Evolutionary conservation across 2,329 filamentous ascomycete species (phyloP), one percentile per base, ranked within the genome.

Genomic region (Calonectria pteridis): DNA sequence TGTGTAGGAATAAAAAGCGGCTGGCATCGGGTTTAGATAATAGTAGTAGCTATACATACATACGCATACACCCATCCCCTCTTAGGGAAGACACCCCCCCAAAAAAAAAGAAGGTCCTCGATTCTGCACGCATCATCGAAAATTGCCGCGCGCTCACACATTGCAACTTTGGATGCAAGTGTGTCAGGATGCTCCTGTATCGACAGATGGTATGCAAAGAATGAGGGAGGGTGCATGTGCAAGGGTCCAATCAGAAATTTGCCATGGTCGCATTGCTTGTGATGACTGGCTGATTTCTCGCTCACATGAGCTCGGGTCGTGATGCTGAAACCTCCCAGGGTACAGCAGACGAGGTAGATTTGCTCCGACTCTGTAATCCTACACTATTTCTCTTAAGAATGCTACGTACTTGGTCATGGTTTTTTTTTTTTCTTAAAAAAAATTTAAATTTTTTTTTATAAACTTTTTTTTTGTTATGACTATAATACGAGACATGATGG

Each of bases 21-120:
- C 62, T 69, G 71, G 73, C 37, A 69, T 67, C 74, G 68, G 51
- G 53, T 73, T 77, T 78, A 62, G 67, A 74, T 75, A 79, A 77
- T 73, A 46, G 51, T 78, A 46, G 51, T 78, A 79, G 76, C 31
- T 78, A 46, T 43, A 37, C 28, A 63, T 23, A 63, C 23, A 51
- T n/a, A n/a, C n/a, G n/a, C n/a, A n/a, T n/a, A n/a, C n/a, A 33
- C 18, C 62, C 23, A 37, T n/a, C 43, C 9, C n/a, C 43, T 23
- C 43, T 23, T 13, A 11, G 10, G n/a, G 43, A 11, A 46, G 43
- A 70, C n/a, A n/a, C n/a, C n/a, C n/a, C n/a, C n/a, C n/a, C n/a
- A n/a, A n/a, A n/a, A 64, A 10, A 9, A 35, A 28, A 40, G 16
- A 37, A 37, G 11, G 31, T 33, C 65, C 9, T 59, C 37, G 26